phyloP scores from a whole-genome alignment of 768 basidiomycete species.

The Saitozyma sp. region DNA sequence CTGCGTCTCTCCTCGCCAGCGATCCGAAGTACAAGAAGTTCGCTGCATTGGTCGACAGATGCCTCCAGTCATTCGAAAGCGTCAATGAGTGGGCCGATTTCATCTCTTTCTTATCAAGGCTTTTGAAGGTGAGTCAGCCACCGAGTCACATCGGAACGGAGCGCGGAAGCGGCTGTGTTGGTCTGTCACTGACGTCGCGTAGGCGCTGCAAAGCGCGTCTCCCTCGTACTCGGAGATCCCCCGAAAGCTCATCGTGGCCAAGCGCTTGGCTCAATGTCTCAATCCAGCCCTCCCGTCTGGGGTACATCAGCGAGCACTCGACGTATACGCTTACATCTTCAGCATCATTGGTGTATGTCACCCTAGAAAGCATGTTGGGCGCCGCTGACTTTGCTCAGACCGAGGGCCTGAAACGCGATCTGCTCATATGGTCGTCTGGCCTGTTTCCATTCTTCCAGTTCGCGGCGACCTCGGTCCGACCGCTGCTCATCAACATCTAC shows the following conservation, averaged over 20 bases:
- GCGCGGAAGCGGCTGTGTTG: not conserved
- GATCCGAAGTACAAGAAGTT: constrained; percentile 97
- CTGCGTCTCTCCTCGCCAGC: constrained; percentile 35
- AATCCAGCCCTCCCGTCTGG: constrained; percentile 97
- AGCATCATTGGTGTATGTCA: constrained; percentile 78
- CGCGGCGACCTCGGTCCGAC: constrained; percentile 97
- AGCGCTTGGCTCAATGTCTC: constrained; percentile 90
- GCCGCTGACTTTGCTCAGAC: constrained; percentile 57
- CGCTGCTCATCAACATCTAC: constrained; percentile 84
- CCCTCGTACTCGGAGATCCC: constrained; percentile 96
- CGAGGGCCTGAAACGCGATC: constrained; percentile 81
- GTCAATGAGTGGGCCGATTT: constrained; percentile 99
- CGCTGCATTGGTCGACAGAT: constrained; percentile 85
- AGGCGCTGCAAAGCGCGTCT: constrained; percentile 85
- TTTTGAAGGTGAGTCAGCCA: constrained; percentile 69
- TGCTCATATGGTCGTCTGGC: constrained; percentile 91
- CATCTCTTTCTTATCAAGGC: constrained; percentile 90
- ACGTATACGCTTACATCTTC: constrained; percentile 90
- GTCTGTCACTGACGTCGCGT: constrained; percentile 12
- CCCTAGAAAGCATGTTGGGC: not conserved
- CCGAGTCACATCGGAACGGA: no score
- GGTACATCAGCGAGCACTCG: constrained; percentile 92
- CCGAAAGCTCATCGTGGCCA: constrained; percentile 87
- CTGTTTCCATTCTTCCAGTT: constrained; percentile 99
- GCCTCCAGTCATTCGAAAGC: constrained; percentile 86